phyloP scores from a whole-genome alignment of 2,329 filamentous ascomycete genomes.

The Cladosporium sp. region DNA sequence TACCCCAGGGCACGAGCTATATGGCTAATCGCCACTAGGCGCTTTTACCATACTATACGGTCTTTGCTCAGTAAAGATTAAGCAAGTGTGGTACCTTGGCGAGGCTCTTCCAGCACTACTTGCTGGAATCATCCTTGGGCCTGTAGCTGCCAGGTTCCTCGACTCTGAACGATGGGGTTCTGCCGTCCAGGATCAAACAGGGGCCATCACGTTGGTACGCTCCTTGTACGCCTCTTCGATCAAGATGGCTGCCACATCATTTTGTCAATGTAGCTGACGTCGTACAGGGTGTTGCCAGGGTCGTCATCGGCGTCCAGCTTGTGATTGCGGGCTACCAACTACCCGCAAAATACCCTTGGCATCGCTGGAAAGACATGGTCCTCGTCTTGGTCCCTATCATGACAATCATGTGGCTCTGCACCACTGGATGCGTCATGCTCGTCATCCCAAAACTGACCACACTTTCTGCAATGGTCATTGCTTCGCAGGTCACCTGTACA shows the following conservation, averaged over 20 bases:
- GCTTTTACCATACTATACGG: constrained; percentile 81
- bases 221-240: background rate
- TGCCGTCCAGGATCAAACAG: constrained; percentile 49
- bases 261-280: background rate
- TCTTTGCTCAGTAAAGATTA: constrained; percentile 75
- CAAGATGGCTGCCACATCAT: background rate
- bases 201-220: constrained; percentile 59
- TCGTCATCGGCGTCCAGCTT: constrained; percentile 80
- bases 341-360: constrained; percentile 67
- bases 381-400: constrained; percentile 74
- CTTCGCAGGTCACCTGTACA: constrained; percentile 77
- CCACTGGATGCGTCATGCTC: constrained; percentile 66
- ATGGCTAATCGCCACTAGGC: constrained; percentile 28
- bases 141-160: constrained; percentile 66
- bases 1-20: background rate
- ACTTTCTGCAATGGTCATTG: constrained; percentile 69
- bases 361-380: constrained; percentile 67
- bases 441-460: constrained; percentile 64
- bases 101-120: constrained; percentile 82
- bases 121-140: constrained; percentile 68
- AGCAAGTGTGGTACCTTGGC: constrained; percentile 80
- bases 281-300: constrained; percentile 61
- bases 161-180: constrained; percentile 64
- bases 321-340: constrained; percentile 80
- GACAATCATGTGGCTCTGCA: constrained; percentile 75